Evolutionary conservation across 306 rosid genomes (phyloP).

Genomic region (Lathyrus tuberosus): DNA sequence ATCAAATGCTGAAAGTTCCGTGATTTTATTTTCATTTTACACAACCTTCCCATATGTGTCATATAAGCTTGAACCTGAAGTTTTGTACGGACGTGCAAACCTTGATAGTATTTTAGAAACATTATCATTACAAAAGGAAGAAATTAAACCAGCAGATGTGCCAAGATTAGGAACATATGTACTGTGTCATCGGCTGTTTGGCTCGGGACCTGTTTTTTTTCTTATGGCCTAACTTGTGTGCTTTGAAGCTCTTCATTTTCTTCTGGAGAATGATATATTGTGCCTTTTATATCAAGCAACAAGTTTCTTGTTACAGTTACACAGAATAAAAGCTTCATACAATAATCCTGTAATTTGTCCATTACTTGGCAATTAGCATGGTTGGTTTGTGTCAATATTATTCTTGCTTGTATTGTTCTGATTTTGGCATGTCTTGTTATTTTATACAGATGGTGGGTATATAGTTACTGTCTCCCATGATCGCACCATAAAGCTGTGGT

Average conservation of each 20-base stretch:
- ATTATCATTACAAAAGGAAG: background rate
- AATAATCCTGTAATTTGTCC: constrained; percentile 2
- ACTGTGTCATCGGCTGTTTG: background rate
- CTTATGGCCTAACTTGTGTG: background rate
- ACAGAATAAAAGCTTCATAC: constrained; percentile 3
- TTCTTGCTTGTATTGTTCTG: constrained; percentile 10
- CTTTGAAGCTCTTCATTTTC: background rate
- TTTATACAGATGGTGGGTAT: constrained; percentile 68
- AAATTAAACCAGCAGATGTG: background rate
- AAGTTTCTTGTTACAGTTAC: background rate
- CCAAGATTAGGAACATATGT: background rate
- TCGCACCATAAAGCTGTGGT: constrained; percentile 87
- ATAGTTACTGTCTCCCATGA: constrained; percentile 84
- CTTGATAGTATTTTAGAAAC: constrained; percentile 10
- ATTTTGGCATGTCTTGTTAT: constrained; percentile 35
- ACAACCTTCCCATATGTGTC: background rate
- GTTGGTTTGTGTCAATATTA: constrained; percentile 22
- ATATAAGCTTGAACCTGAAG: background rate
- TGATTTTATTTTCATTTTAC: constrained; percentile 11
- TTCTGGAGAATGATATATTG: background rate
- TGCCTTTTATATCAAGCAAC: constrained; percentile 7
- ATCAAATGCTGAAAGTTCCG: constrained; percentile 10
- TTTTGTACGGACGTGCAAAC: constrained; percentile 9
- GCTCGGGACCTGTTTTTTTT: constrained; percentile 4
- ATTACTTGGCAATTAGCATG: constrained; percentile 17